Base-by-base conservation (phyloP, 768 basidiomycete species). In the Dacryopinax spathularia region DNA sequence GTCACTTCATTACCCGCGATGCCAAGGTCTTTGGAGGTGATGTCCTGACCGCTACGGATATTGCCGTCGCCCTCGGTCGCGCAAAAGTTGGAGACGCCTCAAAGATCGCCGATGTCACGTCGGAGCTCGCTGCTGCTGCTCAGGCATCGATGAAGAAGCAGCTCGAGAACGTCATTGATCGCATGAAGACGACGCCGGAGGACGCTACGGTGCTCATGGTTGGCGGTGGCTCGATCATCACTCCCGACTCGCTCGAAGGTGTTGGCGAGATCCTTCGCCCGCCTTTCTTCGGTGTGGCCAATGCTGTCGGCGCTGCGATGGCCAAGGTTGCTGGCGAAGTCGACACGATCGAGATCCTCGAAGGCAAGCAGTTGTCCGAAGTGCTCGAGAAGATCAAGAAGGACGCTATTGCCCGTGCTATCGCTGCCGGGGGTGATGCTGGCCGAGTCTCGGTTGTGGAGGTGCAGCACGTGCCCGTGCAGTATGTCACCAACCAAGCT, bases 311-410 rank as follows among this genome's bases (percentile, higher is more conserved):
- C 1, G 74, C 74, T 7, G 78, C 80, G 59, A 82, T 84, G 35
- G 84, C 85, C 10, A 84, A 85, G 62, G 84, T 84, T 6, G 80
- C 84, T 1, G 84, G 84, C 2, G 81, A 81, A 16, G 81, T 80
- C 1, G 77, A 77, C 64, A 75, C 76, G 9, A 73, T 79, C 61
- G 73, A 77, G 64, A 68, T 76, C 31, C 68, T 75, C 0, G 68
- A 71, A n/a, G 71, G 65, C 22, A 68, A 68, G 1, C 61, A 67
- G 5, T 67, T 77, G 9, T 66, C 70, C 12, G 72, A 72, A 33
- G 76, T 76, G 13, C 69, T 73, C 18, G 72, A 72, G 43, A 60
- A 61, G 18, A 73, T 75, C 44, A 76, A 77, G 67, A 34, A 70
- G 64, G 67, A 75, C 65, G 77, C 82, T 7, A 75, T 80, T n/a